phyloP scores from a whole-genome alignment of 805 yeast genomes.

The Suhomyces tanzawaensis region DNA sequence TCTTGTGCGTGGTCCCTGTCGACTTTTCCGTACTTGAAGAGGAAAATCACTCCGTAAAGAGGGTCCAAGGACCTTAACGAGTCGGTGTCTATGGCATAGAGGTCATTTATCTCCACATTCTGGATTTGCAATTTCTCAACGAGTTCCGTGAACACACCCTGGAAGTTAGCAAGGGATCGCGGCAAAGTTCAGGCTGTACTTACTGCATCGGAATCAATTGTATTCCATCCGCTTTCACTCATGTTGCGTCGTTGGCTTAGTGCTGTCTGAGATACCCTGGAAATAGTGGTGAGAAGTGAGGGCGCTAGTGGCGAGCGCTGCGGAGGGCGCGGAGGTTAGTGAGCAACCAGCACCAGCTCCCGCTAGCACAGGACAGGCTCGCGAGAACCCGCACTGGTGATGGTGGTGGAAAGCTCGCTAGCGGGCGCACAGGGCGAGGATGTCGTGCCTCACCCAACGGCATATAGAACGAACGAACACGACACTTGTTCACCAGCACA shows the following conservation, averaged over 20 bases:
- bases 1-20: slow-evolving; percentile 31
- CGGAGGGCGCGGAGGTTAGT: too few relatives aligned
- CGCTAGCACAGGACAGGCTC: too few relatives aligned
- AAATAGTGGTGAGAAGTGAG: too few relatives aligned
- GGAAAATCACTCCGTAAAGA: slow-evolving; percentile 57
- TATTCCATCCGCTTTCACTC: slow-evolving; percentile 48
- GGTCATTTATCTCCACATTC: slow-evolving; percentile 56
- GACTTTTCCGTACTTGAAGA: slow-evolving; percentile 55
- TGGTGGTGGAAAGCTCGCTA: too few relatives aligned
- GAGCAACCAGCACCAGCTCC: too few relatives aligned
- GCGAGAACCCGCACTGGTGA: too few relatives aligned
- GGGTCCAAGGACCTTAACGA: slow-evolving; percentile 37
- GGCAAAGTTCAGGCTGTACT: slow-evolving; percentile 12
- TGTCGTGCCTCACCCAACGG: background rate
- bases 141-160: slow-evolving; percentile 63
- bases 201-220: slow-evolving; percentile 63
- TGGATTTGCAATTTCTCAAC: slow-evolving; percentile 54
- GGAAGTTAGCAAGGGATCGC: background rate
- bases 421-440: too few relatives aligned
- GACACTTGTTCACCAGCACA: background rate
- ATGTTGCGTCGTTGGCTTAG: too few relatives aligned
- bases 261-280: too few relatives aligned
- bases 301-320: too few relatives aligned
- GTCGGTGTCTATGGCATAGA: slow-evolving; percentile 50
- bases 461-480: background rate